Percentiles rank a stretch among this genome's conserved stretches.
Evolutionary conservation across 306 rosid species (phyloP).

Genomic region (Lathyrus aphaca): DNA sequence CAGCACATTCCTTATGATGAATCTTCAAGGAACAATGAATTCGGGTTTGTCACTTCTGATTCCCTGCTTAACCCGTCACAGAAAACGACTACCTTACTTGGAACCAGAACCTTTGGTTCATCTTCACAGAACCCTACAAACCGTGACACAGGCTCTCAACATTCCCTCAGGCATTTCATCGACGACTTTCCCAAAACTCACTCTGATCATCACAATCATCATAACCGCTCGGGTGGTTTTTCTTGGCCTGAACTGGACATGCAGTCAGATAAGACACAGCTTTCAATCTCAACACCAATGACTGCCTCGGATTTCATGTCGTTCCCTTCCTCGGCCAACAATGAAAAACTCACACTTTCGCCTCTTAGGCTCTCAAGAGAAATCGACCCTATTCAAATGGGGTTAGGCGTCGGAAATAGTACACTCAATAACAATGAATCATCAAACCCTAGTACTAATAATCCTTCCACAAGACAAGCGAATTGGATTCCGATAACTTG

Average conservation of each 20-base stretch:
- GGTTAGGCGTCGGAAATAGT: slow-evolving; percentile 55
- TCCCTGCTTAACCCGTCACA: slow-evolving; percentile 74
- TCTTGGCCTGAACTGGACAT: slow-evolving; percentile 59
- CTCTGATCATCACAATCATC: slow-evolving; percentile 21
- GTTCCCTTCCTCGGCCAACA: slow-evolving; percentile 56
- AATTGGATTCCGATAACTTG: slow-evolving; percentile 87
- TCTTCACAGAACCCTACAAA: slow-evolving; percentile 44
- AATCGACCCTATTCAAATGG: slow-evolving; percentile 61
- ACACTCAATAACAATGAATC: slow-evolving; percentile 38
- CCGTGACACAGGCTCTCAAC: slow-evolving; percentile 49
- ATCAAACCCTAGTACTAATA: slow-evolving; percentile 31
- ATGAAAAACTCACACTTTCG: slow-evolving; percentile 65
- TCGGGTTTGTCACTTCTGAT: slow-evolving; percentile 69
- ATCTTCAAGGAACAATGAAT: slow-evolving; percentile 58
- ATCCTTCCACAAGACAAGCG: slow-evolving; percentile 41
- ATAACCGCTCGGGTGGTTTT: slow-evolving; percentile 31
- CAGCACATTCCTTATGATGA: slow-evolving; percentile 57
- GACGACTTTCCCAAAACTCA: slow-evolving; percentile 68
- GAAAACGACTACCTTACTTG: slow-evolving; percentile 45
- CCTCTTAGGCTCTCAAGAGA: slow-evolving; percentile 69
- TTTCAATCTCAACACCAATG: slow-evolving; percentile 73
- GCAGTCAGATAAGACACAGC: slow-evolving; percentile 68
- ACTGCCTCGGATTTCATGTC: slow-evolving; percentile 55
- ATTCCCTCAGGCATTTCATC: slow-evolving; percentile 73
- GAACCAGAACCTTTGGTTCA: slow-evolving; percentile 47